Base-by-base conservation (phyloP, 106 monocot species). In the Acorus calamus region DNA sequence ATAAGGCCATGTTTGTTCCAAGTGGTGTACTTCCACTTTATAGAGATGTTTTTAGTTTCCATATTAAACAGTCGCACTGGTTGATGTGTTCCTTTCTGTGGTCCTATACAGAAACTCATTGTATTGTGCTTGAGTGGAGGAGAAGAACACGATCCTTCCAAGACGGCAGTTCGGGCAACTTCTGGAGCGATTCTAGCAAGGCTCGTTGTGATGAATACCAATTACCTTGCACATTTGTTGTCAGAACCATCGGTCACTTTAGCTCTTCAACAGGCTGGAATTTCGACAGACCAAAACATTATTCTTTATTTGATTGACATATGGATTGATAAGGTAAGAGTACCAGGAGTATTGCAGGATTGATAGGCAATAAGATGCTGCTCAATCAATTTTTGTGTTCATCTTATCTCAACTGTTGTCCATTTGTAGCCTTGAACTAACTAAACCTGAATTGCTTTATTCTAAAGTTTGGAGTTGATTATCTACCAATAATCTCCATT, bases 301-400 rank as follows among this genome's bases (percentile, higher is more conserved):
- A 82, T 96, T 74, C 82, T 96, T 57, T 91, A 80, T 62, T 83
- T 96, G 64, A 80, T 85, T 60, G 85, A 96, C 73, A 50, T 84
- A 14, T 96, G 91, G 96, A 60, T 96, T 43, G 96, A 96, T 63
- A 91, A 85, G 96, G 96, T 96, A 80, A 73, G 14, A 4, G 28
- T 28, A 28, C 28, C 1, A 28, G 28, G 28, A 28, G 28, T 28
- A 28, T 28, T 28, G 28, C 28, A 28, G 28, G 28, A 0, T 28
- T 28, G 28, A 28, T 28, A 28, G 28, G 28, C 28, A 28, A 28
- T 0, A 28, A 28, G 28, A 28, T 28, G 28, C 28, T 28, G 28
- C 28, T 28, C 28, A 28, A 28, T 28, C 28, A 28, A 28, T 28
- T 28, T 1, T 28, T 28, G 0, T 28, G 28, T 28, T 28, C 28